A percentile compares a stretch with the other conserved stretches of the same genome.
phyloP scores from a whole-genome alignment of 805 yeast species.

The Pichia ethanolica region DNA sequence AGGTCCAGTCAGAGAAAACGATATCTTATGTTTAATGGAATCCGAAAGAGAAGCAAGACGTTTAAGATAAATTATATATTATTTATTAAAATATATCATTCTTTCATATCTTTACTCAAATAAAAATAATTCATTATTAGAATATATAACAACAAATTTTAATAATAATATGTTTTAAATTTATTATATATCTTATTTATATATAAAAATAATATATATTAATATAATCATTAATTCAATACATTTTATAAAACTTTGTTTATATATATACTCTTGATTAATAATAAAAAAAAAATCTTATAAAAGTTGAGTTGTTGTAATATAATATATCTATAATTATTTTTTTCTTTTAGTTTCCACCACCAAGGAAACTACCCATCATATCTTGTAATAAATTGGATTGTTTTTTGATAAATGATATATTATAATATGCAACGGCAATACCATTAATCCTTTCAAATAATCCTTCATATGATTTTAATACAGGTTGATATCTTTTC shows the following conservation, averaged over 20 bases:
- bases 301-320: no score
- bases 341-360: constrained; percentile 17
- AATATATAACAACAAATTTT: neutral
- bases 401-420: constrained; percentile 37
- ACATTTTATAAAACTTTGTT: no score
- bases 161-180: neutral
- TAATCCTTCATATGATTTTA: constrained; percentile 18
- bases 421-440: constrained; percentile 24
- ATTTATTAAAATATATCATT: neutral
- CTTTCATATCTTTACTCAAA: neutral
- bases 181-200: no score
- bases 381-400: constrained; percentile 57
- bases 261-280: no score
- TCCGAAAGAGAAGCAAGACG: constrained; percentile 99
- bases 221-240: no score
- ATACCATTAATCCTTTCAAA: constrained; percentile 22
- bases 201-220: no score
- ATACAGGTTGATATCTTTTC: constrained; percentile 30
- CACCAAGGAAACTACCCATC: constrained; percentile 64
- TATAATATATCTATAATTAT: no score
- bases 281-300: no score
- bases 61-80: constrained; percentile 54
- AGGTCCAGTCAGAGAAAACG: constrained; percentile 97
- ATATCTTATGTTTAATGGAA: constrained; percentile 98
- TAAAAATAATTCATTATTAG: no score